Conservation (phyloP, 495 filamentous ascomycete species). For the Halenospora varia region DNA sequence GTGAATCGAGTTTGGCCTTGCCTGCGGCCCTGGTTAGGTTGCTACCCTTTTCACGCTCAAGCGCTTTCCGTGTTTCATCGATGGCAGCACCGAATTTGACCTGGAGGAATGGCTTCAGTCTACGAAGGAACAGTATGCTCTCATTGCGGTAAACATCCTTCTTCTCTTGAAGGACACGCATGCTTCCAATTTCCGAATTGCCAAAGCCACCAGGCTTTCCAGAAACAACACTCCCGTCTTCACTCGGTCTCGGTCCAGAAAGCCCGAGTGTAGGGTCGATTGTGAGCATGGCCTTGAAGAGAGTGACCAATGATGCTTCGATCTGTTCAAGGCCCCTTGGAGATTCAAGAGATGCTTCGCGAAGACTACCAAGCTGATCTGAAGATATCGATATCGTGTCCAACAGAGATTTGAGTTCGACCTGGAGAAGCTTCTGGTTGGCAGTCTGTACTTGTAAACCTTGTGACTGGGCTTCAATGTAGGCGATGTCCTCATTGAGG, state of each 20-base stretch:
- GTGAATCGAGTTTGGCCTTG: constrained; percentile 47
- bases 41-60: constrained; percentile 37
- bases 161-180: constrained; percentile 91
- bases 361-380: constrained; percentile 66
- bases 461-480: constrained; percentile 95
- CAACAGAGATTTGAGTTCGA: constrained; percentile 76
- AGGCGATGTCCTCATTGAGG: constrained; percentile 89
- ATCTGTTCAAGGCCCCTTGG: constrained; percentile 67
- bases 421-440: constrained; percentile 91
- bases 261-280: constrained; percentile 66
- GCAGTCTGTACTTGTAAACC: constrained; percentile 95
- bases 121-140: constrained; percentile 64
- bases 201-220: constrained; percentile 47
- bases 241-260: constrained; percentile 16
- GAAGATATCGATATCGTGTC: constrained; percentile 83
- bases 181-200: constrained; percentile 79
- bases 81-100: constrained; percentile 73
- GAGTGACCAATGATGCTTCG: constrained; percentile 68
- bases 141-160: constrained; percentile 79
- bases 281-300: constrained; percentile 92
- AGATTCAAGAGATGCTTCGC: constrained; percentile 68
- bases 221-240: constrained; percentile 45
- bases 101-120: constrained; percentile 76
- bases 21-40: constrained; percentile 33
- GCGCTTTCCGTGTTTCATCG: constrained; percentile 54